phyloP scores from a whole-genome alignment of 192 early-diverging fungal genomes.

The Entomortierella chlamydospora region DNA sequence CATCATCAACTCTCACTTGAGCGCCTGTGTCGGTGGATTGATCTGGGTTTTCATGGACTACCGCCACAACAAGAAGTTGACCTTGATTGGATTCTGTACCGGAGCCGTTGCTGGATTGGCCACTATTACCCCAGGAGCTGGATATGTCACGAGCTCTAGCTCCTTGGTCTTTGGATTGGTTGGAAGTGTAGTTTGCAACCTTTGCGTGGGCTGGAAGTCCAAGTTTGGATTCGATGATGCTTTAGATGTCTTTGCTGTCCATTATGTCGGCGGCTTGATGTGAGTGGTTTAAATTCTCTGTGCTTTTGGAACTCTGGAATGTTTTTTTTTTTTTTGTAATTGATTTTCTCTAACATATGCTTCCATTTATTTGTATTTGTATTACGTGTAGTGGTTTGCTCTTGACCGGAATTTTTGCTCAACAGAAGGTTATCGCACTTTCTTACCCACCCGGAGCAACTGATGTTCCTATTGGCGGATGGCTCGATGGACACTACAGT shows the following conservation, averaged over 20 bases:
- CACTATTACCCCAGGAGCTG: slow-evolving; percentile 87
- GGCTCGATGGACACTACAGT: slow-evolving; percentile 85
- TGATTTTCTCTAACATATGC: not conserved
- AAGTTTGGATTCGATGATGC: slow-evolving; percentile 81
- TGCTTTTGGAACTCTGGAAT: not conserved
- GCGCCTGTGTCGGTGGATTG: slow-evolving; percentile 75
- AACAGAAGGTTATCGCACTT: slow-evolving; percentile 73
- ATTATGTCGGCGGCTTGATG: slow-evolving; percentile 77
- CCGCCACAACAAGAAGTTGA: slow-evolving; percentile 75
- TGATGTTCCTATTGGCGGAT: slow-evolving; percentile 71
- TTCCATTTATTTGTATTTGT: slow-evolving; percentile 39
- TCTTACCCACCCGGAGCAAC: slow-evolving; percentile 62
- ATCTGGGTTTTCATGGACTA: slow-evolving; percentile 83
- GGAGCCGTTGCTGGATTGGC: slow-evolving; percentile 92
- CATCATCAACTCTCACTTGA: slow-evolving; percentile 79
- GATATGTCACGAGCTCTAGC: slow-evolving; percentile 78
- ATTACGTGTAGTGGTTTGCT: slow-evolving; percentile 87
- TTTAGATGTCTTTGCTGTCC: slow-evolving; percentile 86
- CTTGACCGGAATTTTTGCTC: slow-evolving; percentile 90
- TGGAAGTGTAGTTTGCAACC: slow-evolving; percentile 73
- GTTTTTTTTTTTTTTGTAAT: slow-evolving; percentile 62
- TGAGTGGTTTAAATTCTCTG: slow-evolving; percentile 9
- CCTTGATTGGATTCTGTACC: slow-evolving; percentile 87
- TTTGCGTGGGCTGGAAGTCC: slow-evolving; percentile 72
- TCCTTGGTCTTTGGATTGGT: slow-evolving; percentile 82